These are phyloP conservation scores for Solanum clarkiae DNA, from an alignment of 257 asterid species.

Conservation along the genomic window DNA sequence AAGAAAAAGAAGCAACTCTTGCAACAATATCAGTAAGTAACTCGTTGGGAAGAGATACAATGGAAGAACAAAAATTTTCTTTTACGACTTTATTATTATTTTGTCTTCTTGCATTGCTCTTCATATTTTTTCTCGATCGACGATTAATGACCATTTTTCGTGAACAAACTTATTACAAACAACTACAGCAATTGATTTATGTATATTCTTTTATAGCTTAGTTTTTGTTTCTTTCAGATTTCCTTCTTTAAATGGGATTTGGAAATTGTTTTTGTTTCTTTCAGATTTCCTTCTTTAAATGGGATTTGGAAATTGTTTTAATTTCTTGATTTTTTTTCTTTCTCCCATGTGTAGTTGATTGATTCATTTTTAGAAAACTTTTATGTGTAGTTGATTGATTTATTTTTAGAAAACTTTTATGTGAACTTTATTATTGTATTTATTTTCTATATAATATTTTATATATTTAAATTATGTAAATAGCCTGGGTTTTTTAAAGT, in stretches of 20 bases:
- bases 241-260: neutral
- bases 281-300: neutral
- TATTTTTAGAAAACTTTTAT: no score
- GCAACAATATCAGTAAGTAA: neutral
- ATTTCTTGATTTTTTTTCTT: neutral
- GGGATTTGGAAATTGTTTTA: neutral
- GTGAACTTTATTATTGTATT: no score
- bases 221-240: neutral
- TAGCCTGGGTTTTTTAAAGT: no score
- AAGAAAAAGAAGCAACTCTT: neutral
- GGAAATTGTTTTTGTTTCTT: neutral
- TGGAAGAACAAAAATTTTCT: neutral
- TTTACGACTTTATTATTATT: neutral
- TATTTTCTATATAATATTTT: no score
- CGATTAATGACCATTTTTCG: neutral
- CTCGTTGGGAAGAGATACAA: neutral
- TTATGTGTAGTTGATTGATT: no score
- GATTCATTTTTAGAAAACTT: no score
- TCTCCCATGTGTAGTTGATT: neutral
- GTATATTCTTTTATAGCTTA: neutral
- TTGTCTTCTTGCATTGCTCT: neutral
- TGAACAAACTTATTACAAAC: neutral
- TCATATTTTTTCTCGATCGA: neutral
- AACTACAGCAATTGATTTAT: neutral
- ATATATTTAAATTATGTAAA: no score